These are phyloP conservation scores for Aspergillus cristatus DNA, from an alignment of 495 filamentous ascomycete species.

Conservation along the genomic window DNA sequence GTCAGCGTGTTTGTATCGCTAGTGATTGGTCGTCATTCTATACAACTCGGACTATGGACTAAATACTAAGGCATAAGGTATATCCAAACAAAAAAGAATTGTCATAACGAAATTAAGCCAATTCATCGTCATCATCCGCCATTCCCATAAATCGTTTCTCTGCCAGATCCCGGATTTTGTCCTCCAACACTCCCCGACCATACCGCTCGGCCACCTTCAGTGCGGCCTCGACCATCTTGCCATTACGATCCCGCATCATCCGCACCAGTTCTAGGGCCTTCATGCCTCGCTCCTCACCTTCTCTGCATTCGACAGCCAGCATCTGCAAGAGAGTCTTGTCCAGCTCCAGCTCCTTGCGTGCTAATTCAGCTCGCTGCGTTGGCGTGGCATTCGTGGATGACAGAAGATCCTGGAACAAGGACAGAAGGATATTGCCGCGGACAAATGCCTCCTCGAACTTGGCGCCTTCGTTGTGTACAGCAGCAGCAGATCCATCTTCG, in stretches of 20 bases:
- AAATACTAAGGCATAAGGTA: too few relatives aligned
- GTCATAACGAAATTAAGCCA: slow-evolving; percentile 21
- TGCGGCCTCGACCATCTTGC: slow-evolving; percentile 79
- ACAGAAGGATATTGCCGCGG: slow-evolving; percentile 57
- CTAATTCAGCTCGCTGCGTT: slow-evolving; percentile 58
- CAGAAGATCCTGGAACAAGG: slow-evolving; percentile 63
- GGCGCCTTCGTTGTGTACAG: slow-evolving; percentile 27
- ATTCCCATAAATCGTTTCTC: slow-evolving; percentile 53
- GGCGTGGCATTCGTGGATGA: slow-evolving; percentile 48
- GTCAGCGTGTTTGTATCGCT: too few relatives aligned
- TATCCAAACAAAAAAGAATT: too few relatives aligned
- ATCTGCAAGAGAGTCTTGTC: slow-evolving; percentile 87
- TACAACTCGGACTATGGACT: too few relatives aligned
- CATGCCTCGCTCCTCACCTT: slow-evolving; percentile 88
- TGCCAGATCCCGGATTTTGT: slow-evolving; percentile 76
- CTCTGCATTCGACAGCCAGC: slow-evolving; percentile 80
- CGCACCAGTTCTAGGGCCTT: slow-evolving; percentile 80
- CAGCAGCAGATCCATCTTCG: slow-evolving; percentile 30
- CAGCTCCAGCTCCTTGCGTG: slow-evolving; percentile 63
- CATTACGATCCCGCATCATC: slow-evolving; percentile 67
- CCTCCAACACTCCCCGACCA: slow-evolving; percentile 62
- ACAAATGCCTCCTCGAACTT: slow-evolving; percentile 70
- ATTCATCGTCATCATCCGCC: slow-evolving; percentile 42
- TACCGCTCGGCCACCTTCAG: slow-evolving; percentile 76
- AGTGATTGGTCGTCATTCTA: too few relatives aligned